Base-by-base conservation (phyloP, 139 green algal species). In the Chlamydomonas sp. region DNA sequence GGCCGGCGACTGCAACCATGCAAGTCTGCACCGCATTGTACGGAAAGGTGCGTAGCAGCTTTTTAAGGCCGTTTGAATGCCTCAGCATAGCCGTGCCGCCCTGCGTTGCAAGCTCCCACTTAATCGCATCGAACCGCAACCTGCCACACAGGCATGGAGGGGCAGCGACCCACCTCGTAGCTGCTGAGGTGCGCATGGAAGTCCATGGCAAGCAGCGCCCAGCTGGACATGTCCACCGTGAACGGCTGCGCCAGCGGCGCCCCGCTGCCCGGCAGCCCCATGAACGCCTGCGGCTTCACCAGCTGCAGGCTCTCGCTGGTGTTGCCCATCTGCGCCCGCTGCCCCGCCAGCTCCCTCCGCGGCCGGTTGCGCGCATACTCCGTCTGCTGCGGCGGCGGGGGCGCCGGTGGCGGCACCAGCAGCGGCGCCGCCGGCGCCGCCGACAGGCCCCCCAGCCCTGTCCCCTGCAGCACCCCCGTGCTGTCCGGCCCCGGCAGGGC, bases 171-270 rank as follows among this genome's bases (percentile, higher is more conserved):
- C 80, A 85, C 83, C 84, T 97, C 95, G 87, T 94, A 90, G 5
- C 75, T 88, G 84, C 88, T 95, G 31, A 98, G 88, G 94, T 97
- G 95, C 0, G 95, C 91, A 77, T 98, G 96, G 84, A 96, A 94
- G 91, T 98, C 96, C 91, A 98, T 96, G 7, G 92, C 73, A 88
- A 98, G 94, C 14, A 94, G n/a, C 7, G 94, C 77, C 81, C 83
- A 80, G 68, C 18, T 60, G 62, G 57, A 62, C 20, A 97, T 89
- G 2, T 91, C 83, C 57, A 98, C 90, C 5, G 86, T 69, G 80
- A 95, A 98, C 10, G 95, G 95, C 91, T 98, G 95, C 3, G 91
- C 83, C 58, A 82, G 31, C 7, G 90, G 80, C 9, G 86, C 86
- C 14, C 91, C 91, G 16, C 89, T 85, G 17, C 93, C 94, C 0